Evolutionary conservation across 306 rosid genomes (phyloP), one percentile per base, ranked within the genome.

Genomic region (barrel medic (Medicago truncatula)): DNA sequence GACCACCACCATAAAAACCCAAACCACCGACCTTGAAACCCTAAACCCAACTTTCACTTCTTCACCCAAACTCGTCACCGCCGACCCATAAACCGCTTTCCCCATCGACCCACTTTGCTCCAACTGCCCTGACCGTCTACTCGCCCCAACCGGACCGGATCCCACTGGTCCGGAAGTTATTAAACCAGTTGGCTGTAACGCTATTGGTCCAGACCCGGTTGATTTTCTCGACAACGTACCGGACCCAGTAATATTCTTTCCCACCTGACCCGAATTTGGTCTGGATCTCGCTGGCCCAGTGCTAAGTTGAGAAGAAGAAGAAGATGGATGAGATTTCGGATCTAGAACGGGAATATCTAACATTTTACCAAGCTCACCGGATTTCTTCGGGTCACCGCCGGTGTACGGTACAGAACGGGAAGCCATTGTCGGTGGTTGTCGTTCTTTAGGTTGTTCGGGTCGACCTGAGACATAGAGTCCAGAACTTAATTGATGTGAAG

Each of bases 381-480:
- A 95, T 73, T 95, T 95, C 83, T 92, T 92, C 0, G 91, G 81
- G 91, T 95, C 99, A 1, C 99, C 97, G 70, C 99, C 99, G 12
- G 97, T 95, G 85, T 95, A 95, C 0, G 97, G 97, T 3, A 90
- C 89, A 52, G 99, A 88, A 43, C 99, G 91, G 20, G 97, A 86
- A 12, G 86, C 82, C 86, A 95, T 89, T 86, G 99, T 92, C 10
- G 97, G 99, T 17, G 96, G 97, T 13, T 21, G 91, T 0, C 91
- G 89, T 66, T 92, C 97, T 69, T 95, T 95, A 38, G 58, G 78
- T 74, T 90, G 87, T 61, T 95, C 99, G 46, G 97, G 97, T 14
- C 91, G 88, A 21, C 99, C 99, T 66, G 97, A 95, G 5, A 95
- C 97, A 69, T 89, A 89, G 62, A 95, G 96, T 46, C 99, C 99